Conservation (phyloP, 495 filamentous ascomycete genomes). For the Peziza echinospora region DNA sequence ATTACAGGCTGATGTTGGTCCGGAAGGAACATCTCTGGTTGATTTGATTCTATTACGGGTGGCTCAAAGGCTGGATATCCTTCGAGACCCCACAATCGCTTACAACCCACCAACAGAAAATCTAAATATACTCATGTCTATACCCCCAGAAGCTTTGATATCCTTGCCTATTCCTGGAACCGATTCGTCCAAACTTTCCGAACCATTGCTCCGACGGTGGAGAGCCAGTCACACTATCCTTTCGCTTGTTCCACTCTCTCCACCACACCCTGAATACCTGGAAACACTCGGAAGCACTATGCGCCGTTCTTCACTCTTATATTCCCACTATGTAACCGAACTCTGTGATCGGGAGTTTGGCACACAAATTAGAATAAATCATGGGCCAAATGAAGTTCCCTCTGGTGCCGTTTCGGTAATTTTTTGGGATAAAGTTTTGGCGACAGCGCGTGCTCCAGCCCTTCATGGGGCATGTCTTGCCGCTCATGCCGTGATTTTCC, state of each 20-base stretch:
- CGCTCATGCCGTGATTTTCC: not conserved
- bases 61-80: not conserved
- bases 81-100: not conserved
- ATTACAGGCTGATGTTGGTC: not conserved
- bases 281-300: not conserved
- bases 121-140: not conserved
- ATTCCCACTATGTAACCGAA: not conserved
- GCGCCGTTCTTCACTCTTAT: too few relatives aligned
- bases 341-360: not conserved
- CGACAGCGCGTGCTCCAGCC: not conserved
- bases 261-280: not conserved
- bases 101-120: not conserved
- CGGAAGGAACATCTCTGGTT: not conserved
- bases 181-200: not conserved
- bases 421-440: not conserved
- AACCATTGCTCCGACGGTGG: not conserved
- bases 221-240: not conserved
- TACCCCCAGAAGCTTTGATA: not conserved
- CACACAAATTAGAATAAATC: too few relatives aligned
- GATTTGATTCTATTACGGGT: not conserved
- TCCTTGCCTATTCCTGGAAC: not conserved
- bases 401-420: not conserved
- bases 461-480: not conserved
- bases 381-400: not conserved
- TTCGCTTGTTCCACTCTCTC: not conserved